These are phyloP conservation scores for Phytopythium oedochilum DNA, from an alignment of 352 stramenopile genomes.

Conservation along the genomic window DNA sequence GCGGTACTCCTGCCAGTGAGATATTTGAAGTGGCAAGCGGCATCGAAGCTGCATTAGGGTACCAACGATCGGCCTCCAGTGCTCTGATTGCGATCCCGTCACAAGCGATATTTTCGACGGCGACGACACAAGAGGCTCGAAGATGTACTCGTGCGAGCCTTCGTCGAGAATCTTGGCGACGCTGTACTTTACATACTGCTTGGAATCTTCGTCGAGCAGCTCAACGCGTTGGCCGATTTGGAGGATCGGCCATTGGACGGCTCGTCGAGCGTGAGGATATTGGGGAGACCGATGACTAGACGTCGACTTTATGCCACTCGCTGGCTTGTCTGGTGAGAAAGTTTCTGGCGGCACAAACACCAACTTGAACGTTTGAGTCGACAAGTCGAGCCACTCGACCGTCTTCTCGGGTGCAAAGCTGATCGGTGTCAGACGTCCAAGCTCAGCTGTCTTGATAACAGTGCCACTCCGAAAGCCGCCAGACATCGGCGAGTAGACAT, in stretches of 20 bases:
- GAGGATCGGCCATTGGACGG: constrained; percentile 9
- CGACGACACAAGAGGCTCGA: constrained; percentile 9
- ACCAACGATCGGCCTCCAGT: neutral
- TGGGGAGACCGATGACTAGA: constrained; percentile 5
- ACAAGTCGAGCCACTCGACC: constrained; percentile 53
- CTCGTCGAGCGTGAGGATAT: constrained; percentile 4
- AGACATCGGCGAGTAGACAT: constrained; percentile 53
- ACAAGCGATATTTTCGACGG: neutral
- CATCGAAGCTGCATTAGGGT: constrained; percentile 16
- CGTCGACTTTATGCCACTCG: neutral
- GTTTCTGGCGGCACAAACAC: constrained; percentile 21
- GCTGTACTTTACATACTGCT: constrained; percentile 26
- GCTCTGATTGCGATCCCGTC: neutral
- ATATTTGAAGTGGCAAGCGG: constrained; percentile 15
- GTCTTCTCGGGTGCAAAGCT: constrained; percentile 13
- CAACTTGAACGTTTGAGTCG: constrained; percentile 52
- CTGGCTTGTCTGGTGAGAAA: neutral
- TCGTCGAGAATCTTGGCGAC: constrained; percentile 9
- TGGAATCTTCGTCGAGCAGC: constrained; percentile 17
- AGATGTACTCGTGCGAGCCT: constrained; percentile 18
- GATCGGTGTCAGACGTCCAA: constrained; percentile 39
- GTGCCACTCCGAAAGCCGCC: constrained; percentile 28
- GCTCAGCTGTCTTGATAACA: constrained; percentile 32
- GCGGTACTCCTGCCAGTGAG: constrained; percentile 18
- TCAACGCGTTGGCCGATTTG: constrained; percentile 19